A percentile compares a stretch with the other conserved stretches of the same genome.
These are phyloP conservation scores for Fusarium avenaceum DNA, from an alignment of 2,329 filamentous ascomycete species.

Conservation along the genomic window DNA sequence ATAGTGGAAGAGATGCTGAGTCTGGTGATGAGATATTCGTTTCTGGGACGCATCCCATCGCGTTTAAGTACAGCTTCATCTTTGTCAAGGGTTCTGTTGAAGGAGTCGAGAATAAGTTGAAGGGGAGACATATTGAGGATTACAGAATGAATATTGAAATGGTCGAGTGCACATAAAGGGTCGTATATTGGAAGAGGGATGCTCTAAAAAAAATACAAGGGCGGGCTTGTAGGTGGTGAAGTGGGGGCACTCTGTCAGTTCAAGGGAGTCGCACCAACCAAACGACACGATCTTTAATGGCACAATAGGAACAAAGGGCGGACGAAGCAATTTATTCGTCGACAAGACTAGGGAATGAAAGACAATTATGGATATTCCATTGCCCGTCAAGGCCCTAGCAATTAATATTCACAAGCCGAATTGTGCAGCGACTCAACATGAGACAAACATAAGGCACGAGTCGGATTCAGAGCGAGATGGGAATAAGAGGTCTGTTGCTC, in stretches of 20 bases:
- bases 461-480: background rate
- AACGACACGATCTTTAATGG: conserved; percentile 3
- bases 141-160: conserved; percentile 26
- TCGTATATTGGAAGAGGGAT: conserved; percentile 32
- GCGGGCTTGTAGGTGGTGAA: conserved; percentile 20
- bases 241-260: conserved; percentile 26
- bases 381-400: background rate
- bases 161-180: conserved; percentile 15
- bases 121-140: conserved; percentile 42
- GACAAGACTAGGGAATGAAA: conserved; percentile 18
- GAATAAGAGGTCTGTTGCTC: conserved; percentile 6
- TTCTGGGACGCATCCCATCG: conserved; percentile 22
- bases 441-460: conserved; percentile 7
- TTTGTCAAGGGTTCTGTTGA: conserved; percentile 33
- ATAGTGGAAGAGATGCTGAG: conserved; percentile 35
- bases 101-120: conserved; percentile 17
- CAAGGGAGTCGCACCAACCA: conserved; percentile 37
- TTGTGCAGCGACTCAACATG: conserved; percentile 1
- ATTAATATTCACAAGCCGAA: conserved; percentile 1
- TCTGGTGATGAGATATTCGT: conserved; percentile 35
- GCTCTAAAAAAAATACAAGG: conserved; percentile 19
- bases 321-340: conserved; percentile 29
- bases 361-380: conserved; percentile 26
- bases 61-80: conserved; percentile 45
- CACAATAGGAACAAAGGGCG: conserved; percentile 36